Base-by-base conservation (phyloP, 2,329 filamentous ascomycete genomes). In the Exophiala aquamarina region DNA sequence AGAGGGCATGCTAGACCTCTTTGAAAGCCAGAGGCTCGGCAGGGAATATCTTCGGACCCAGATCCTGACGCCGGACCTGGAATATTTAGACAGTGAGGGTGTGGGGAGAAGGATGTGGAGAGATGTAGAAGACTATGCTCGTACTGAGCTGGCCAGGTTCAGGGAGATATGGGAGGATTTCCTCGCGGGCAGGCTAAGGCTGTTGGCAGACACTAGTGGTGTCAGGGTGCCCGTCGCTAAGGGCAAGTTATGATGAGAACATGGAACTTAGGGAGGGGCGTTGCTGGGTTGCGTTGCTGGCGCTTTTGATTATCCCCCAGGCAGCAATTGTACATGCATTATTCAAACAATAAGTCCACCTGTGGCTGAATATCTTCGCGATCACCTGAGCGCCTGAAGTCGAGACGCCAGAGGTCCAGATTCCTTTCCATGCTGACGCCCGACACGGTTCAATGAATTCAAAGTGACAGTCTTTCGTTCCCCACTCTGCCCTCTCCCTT, bases 1-100 rank as follows among this genome's bases (percentile, higher is more conserved):
- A 18, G 52, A 54, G 29, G 23, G 29, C 8, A 39, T 45, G 14
- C 44, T 58, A 10, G 50, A 44, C 14, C 37, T 17, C 5, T 17
- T 14, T 19, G 48, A 53, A 39, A 49, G 45, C 31, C 49, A 50
- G 28, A 15, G 52, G 5, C 39, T 56, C 14, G 52, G 50, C 10
- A n/a, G 42, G 13, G 49, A 52, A 21, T 58, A 58, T 40, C 15
- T 51, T 2, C 28, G 39, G 32, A 56, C 55, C 11, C 43, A 50
- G 33, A 34, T 48, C 20, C 17, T 58, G 13, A 44, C 50, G 41
- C 55, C 55, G n/a, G 49, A 46, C 7, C 35, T 55, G 38, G 44
- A 44, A 40, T 23, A 49, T n/a, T 8, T 39, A 6, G 33, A 43
- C 20, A 26, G 23, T 9, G n/a, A 15, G 4, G 49, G 44, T 3